Conservation (phyloP, 1,284 basidiomycete genomes). For the Tylopilus sp. region DNA sequence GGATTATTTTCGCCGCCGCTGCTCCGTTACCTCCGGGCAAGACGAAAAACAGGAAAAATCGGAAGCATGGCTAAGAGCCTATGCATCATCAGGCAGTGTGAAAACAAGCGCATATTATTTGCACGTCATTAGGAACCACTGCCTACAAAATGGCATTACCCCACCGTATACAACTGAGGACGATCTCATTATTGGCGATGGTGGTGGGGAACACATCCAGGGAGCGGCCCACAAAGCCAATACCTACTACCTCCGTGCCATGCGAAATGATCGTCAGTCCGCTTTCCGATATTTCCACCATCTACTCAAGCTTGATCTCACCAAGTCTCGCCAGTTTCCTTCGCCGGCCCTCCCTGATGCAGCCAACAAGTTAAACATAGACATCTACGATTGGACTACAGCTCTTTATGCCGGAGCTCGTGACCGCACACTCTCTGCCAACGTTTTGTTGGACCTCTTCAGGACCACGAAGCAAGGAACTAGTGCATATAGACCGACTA, state of each 20-base stretch:
- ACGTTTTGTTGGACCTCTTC: constrained; percentile 40
- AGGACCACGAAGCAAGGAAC: constrained; percentile 21
- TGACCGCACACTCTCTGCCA: constrained; percentile 30
- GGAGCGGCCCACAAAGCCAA: constrained; percentile 36
- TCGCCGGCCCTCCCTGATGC: not conserved
- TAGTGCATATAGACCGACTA: constrained; percentile 36
- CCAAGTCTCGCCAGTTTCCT: constrained; percentile 8
- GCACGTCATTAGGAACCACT: constrained; percentile 34
- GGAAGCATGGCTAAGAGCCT: constrained; percentile 47
- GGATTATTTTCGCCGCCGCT: constrained; percentile 37
- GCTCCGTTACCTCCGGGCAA: not conserved
- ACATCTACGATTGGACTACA: constrained; percentile 34
- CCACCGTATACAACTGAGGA: constrained; percentile 25
- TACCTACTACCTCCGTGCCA: constrained; percentile 31
- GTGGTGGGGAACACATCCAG: not conserved
- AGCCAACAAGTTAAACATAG: constrained; percentile 23
- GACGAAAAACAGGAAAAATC: constrained; percentile 2
- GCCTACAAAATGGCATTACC: constrained; percentile 16
- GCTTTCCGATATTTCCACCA: constrained; percentile 46
- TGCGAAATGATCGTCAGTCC: constrained; percentile 36
- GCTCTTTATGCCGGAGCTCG: constrained; percentile 34
- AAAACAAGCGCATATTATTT: constrained; percentile 40
- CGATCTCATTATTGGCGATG: not conserved
- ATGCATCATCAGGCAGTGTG: constrained; percentile 41
- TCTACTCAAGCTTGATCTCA: constrained; percentile 25